Evolutionary conservation across 306 rosid species (phyloP), one percentile per base, ranked within the genome.

Genomic region (Vicia sativa): DNA sequence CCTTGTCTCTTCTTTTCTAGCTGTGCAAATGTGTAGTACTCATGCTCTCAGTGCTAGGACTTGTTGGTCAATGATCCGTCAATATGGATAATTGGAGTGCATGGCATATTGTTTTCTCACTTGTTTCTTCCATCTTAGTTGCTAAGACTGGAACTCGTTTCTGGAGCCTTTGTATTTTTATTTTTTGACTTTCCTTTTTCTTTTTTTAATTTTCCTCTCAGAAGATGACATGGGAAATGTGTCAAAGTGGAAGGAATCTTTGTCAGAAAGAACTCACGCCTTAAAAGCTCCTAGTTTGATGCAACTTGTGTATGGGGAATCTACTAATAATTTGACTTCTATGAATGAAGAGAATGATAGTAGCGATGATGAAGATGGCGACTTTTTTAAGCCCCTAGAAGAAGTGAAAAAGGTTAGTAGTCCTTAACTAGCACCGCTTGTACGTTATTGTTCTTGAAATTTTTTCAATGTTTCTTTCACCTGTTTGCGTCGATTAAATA

Each of bases 241-340:
- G 67, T 84, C 97, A 49, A 88, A 83, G 83, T 93, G 98, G 97
- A 93, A 90, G 70, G 91, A 93, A 67, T 71, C 84, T 59, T 77
- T 90, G 83, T 70, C 72, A 9, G 84, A 86, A 74, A 87, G 86
- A 82, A 68, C 91, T 11, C 55, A 52, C 59, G 80, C 84, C 12
- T 82, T 77, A 60, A 85, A 83, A 77, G 59, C 72, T 59, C 68
- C 82, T 67, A 88, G 87, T 70, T 84, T 93, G 74, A 90, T 86
- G 97, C 91, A 90, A 82, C 84, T 86, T 55, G 97, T 93, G 46
- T 93, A 93, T 58, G 91, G 91, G 77, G 92, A 87, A 63, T 69
- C 89, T 65, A 77, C 82, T 5, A 74, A 50, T 31, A 39, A 45
- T 70, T 54, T 79, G 28, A 72, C 78, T 15, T 19, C 77, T 52